These are phyloP conservation scores for Capsicum baccatum DNA, from an alignment of 257 asterid species.

Conservation along the genomic window DNA sequence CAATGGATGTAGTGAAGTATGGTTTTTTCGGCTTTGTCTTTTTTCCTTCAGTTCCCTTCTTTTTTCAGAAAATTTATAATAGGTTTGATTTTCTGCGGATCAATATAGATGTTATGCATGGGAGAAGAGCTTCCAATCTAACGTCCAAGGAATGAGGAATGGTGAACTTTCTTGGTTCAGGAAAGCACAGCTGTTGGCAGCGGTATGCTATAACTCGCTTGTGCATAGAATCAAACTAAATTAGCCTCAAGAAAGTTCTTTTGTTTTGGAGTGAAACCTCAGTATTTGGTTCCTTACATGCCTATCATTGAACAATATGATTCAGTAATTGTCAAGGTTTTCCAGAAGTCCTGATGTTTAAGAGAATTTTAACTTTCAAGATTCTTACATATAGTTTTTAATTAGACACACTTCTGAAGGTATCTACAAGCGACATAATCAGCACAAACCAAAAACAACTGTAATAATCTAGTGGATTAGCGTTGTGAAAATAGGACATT, in stretches of 20 bases:
- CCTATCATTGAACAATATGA: not conserved
- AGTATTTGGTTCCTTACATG: slow-evolving; percentile 12
- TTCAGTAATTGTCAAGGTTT: not conserved
- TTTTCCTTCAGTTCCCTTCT: not conserved
- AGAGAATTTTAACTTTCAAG: slow-evolving; percentile 9
- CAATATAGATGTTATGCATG: slow-evolving; percentile 76
- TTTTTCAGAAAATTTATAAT: not conserved
- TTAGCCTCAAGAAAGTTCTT: not conserved
- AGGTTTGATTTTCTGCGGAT: slow-evolving; percentile 26
- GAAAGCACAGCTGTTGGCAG: slow-evolving; percentile 73
- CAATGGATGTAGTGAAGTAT: slow-evolving; percentile 94
- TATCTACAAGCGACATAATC: slow-evolving; percentile 5
- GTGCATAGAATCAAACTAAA: slow-evolving; percentile 2
- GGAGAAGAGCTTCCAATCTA: slow-evolving; percentile 82
- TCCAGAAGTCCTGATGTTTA: not conserved
- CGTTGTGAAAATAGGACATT: slow-evolving; percentile 24
- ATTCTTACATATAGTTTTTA: not conserved
- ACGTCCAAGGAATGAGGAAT: slow-evolving; percentile 65
- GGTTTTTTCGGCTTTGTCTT: slow-evolving; percentile 14
- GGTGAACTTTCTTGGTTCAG: slow-evolving; percentile 81
- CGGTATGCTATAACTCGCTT: slow-evolving; percentile 51
- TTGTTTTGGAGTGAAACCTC: slow-evolving; percentile 3
- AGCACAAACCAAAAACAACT: not conserved
- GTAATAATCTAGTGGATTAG: not conserved
- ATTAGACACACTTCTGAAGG: slow-evolving; percentile 20